Conservation (phyloP, 768 basidiomycete species). For the Suillus discolor region DNA sequence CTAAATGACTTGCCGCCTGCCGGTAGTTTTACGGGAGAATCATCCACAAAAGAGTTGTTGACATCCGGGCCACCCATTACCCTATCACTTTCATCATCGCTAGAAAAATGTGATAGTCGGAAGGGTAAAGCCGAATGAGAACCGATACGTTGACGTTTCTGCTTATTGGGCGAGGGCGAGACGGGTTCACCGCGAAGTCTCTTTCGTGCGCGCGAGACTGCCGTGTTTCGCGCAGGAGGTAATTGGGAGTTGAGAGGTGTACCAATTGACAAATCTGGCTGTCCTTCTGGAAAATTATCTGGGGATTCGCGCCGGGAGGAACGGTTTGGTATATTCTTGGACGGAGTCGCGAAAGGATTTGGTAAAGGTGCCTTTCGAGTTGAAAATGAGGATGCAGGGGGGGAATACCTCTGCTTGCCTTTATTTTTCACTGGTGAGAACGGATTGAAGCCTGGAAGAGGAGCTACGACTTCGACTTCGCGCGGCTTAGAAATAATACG, state of each 20-base stretch:
- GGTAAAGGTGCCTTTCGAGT: conserved; percentile 19
- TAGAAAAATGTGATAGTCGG: conserved; percentile 33
- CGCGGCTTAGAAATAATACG: conserved; percentile 51
- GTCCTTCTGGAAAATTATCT: conserved; percentile 44
- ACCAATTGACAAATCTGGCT: conserved; percentile 21
- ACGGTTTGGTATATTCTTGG: conserved; percentile 35
- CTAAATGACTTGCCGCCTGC: conserved; percentile 63
- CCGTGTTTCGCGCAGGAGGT: conserved; percentile 34
- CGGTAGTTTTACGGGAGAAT: conserved; percentile 71
- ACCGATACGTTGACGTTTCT: conserved; percentile 64
- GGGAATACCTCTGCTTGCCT: conserved; percentile 41
- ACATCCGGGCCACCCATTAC: conserved; percentile 27
- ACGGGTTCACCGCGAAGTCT: conserved; percentile 82
- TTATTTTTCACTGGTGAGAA: conserved; percentile 79
- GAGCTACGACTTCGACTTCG: conserved; percentile 49
- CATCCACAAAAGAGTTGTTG: conserved; percentile 58
- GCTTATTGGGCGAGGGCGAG: conserved; percentile 80
- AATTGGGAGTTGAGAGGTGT: conserved; percentile 21
- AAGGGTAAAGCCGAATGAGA: conserved; percentile 44
- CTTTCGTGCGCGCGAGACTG: conserved; percentile 73
- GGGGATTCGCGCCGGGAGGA: conserved; percentile 34
- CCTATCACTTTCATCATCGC: conserved; percentile 39
- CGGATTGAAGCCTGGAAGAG: conserved; percentile 66
- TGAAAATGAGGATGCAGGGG: conserved; percentile 22
- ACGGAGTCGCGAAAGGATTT: conserved; percentile 52